Evolutionary conservation across 1,139 yeast genomes (phyloP).

Genomic region (Geotrichum carabidarum): DNA sequence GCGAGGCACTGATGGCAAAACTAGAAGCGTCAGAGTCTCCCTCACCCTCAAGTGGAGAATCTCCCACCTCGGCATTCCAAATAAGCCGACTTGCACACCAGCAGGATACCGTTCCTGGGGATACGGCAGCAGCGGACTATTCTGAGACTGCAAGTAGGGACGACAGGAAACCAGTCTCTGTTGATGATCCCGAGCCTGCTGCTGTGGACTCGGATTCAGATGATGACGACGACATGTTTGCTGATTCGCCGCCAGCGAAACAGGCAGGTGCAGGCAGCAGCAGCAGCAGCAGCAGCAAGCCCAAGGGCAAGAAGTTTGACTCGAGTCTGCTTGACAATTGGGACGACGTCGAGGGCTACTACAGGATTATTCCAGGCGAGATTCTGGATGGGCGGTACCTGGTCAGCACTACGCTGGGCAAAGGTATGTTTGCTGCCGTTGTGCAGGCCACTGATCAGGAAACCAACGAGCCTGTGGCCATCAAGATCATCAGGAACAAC

Average conservation of each 20-base stretch:
- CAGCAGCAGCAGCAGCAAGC: no score
- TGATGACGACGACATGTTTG: conserved; percentile 26
- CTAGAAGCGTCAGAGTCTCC: neutral
- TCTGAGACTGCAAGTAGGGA: neutral
- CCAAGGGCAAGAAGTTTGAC: conserved; percentile 25
- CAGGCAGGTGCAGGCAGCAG: no score
- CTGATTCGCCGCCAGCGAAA: conserved; percentile 19
- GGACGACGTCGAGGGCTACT: conserved; percentile 78
- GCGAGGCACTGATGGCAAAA: conserved; percentile 31
- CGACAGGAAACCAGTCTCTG: neutral
- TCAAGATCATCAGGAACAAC: conserved; percentile 59
- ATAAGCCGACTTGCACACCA: neutral
- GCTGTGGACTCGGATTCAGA: conserved; percentile 1
- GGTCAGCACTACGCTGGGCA: conserved; percentile 89
- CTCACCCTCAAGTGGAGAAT: neutral
- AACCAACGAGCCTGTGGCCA: conserved; percentile 56
- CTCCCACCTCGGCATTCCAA: neutral
- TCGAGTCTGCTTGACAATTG: conserved; percentile 34
- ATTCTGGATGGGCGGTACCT: conserved; percentile 58
- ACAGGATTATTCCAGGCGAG: conserved; percentile 64
- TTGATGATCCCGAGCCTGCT: neutral
- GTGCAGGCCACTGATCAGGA: conserved; percentile 33
- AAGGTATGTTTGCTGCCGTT: conserved; percentile 53
- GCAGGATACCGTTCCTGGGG: neutral
- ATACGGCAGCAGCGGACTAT: neutral